Evolutionary conservation across 2,329 filamentous ascomycete species (phyloP).

Genomic region (Lomentospora prolificans): DNA sequence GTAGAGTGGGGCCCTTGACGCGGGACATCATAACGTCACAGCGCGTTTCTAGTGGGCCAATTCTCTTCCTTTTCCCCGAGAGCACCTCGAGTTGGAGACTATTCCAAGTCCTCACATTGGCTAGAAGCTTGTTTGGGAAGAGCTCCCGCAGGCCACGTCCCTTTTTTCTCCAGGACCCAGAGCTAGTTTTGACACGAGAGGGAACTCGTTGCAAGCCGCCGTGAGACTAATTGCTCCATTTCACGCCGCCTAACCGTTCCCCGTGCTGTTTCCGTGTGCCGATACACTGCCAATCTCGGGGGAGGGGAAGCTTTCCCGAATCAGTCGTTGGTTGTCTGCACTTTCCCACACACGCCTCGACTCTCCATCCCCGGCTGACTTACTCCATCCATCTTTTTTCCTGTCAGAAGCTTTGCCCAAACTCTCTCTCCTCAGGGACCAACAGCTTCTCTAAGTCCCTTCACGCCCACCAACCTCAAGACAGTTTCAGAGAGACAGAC

Average conservation of each 20-base stretch:
- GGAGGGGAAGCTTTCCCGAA: constrained; percentile 7
- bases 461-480: neutral
- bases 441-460: neutral
- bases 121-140: neutral
- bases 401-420: neutral
- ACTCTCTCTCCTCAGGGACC: neutral
- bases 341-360: too few species aligned
- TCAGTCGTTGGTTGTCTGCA: neutral
- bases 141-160: neutral
- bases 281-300: constrained; percentile 3
- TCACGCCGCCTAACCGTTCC: neutral
- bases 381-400: neutral
- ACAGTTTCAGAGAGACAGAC: too few species aligned
- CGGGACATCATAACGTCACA: too few species aligned
- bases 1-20: too few species aligned
- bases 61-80: constrained; percentile 2
- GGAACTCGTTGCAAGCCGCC: neutral
- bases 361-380: neutral
- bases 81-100: neutral
- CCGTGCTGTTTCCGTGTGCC: neutral
- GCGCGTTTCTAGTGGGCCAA: neutral
- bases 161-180: neutral
- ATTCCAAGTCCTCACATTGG: neutral
- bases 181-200: neutral
- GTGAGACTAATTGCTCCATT: neutral